Evolutionary conservation across 1,139 yeast genomes (phyloP), one percentile per base, ranked within the genome.

Genomic region (Pichia sorboxylosa): DNA sequence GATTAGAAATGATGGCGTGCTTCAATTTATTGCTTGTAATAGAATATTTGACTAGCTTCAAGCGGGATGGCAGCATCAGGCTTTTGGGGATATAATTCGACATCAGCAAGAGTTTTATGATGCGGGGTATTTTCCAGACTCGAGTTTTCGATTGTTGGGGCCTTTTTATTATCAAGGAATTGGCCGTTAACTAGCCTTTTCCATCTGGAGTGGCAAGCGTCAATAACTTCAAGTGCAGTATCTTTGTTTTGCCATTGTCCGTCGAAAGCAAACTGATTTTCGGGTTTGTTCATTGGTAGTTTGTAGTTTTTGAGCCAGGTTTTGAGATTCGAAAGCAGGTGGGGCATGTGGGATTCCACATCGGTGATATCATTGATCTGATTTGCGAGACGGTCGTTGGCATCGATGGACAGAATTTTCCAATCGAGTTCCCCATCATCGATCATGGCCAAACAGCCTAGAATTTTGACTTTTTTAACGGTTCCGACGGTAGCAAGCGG

Each of bases 391-490:
- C 92, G 87, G 56, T 90, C 97, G 43, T 72, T 66, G 39, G 72
- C 68, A 49, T 85, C 87, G 45, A 90, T 83, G 30, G 73, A 94
- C 47, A 90, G 76, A 41, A 90, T 68, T 64, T 90, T 90, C 98
- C 98, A 90, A 62, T 90, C 98, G 39, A 95, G 70, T 62, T 90
- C 98, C 45, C 96, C 97, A 58, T 87, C 97, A 53, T 90, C 98
- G 42, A 90, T 77, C 50, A 90, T 67, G 6, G 96, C 97, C 69
- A 90, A 68, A 40, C 87, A 83, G 34, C 98, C 98, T 40, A 90
- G 67, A 5, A 90, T 77, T 64, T 90, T 90, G 43, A 85, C 96
- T 54, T 70, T 79, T 63, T 75, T 78, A 46, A 80, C 66, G 57
- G 76, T 79, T 42, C 92, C 92, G 27, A 83, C 67, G 42, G 72